Conservation (phyloP, 106 monocot species). For the Acorus calamus region DNA sequence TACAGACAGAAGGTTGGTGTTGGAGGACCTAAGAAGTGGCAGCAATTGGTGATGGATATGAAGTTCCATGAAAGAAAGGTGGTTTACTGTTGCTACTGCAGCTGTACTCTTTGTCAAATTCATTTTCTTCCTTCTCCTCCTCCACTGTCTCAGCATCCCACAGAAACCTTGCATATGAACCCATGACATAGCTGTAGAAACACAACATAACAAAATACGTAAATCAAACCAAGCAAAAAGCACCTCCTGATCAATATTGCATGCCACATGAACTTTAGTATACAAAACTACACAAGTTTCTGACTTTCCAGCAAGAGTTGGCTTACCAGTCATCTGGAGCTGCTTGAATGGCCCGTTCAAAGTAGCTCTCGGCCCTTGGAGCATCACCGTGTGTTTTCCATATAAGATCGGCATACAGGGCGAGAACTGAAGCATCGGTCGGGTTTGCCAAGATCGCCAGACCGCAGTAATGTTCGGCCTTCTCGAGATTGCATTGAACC, state of each 20-base stretch:
- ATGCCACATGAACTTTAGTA: too few species aligned
- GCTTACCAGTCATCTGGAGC: constrained; percentile 24
- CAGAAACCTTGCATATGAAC: constrained; percentile 8
- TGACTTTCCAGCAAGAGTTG: too few species aligned
- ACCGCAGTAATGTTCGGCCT: constrained; percentile 23
- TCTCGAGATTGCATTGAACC: constrained; percentile 16
- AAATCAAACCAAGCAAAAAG: too few species aligned
- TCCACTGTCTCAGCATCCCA: constrained; percentile 7
- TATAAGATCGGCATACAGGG: constrained; percentile 18
- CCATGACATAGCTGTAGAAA: constrained; percentile 6
- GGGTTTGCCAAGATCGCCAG: constrained; percentile 24
- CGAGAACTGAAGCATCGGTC: constrained; percentile 16
- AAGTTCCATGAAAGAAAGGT: not conserved
- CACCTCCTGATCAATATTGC: too few species aligned
- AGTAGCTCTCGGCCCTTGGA: constrained; percentile 15
- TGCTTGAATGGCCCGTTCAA: constrained; percentile 17
- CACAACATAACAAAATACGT: not conserved
- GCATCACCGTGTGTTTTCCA: constrained; percentile 23
- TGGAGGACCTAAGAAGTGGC: too few species aligned
- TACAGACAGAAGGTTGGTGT: too few species aligned
- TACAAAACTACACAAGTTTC: too few species aligned
- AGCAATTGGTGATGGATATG: not conserved
- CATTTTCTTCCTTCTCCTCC: not conserved
- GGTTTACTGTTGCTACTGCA: not conserved
- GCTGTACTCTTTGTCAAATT: not conserved